These are phyloP conservation scores for Wickerhamomyces subpelliculosus DNA, from an alignment of 805 yeast genomes.

Conservation along the genomic window DNA sequence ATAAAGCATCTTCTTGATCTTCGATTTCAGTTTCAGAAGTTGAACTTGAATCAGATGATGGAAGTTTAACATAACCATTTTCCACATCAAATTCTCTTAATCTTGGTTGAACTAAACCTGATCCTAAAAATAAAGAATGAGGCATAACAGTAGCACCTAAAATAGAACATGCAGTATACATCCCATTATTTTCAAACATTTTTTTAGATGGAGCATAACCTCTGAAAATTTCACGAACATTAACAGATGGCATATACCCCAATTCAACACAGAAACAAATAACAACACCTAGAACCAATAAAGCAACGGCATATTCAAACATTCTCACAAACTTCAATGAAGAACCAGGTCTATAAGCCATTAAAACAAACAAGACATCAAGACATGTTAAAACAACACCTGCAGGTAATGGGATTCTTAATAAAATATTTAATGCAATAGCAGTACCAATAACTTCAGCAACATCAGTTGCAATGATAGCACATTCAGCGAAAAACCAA, in stretches of 20 bases:
- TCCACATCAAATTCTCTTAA: conserved; percentile 65
- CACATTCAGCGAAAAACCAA: conserved; percentile 78
- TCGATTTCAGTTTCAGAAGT: conserved; percentile 21
- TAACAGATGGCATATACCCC: conserved; percentile 40
- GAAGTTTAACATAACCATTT: conserved; percentile 38
- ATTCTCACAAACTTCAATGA: conserved; percentile 62
- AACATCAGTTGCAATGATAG: conserved; percentile 86
- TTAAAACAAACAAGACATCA: conserved; percentile 73
- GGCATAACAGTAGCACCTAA: conserved; percentile 96
- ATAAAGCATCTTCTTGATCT: conserved; percentile 20
- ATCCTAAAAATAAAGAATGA: conserved; percentile 77
- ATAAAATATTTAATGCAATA: conserved; percentile 69
- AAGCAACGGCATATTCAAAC: conserved; percentile 70
- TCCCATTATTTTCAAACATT: conserved; percentile 51
- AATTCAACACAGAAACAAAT: conserved; percentile 73
- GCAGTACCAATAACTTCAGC: conserved; percentile 96
- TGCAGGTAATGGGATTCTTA: conserved; percentile 64
- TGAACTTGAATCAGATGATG: no score
- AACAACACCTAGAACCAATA: conserved; percentile 68
- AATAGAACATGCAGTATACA: conserved; percentile 71
- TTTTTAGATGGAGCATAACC: conserved; percentile 65
- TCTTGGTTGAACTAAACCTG: conserved; percentile 82
- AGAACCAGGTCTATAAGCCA: conserved; percentile 77
- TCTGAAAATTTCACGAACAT: conserved; percentile 42
- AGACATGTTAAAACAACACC: conserved; percentile 76